These are phyloP conservation scores for Kodamaea alishanica DNA, from an alignment of 1,139 yeast genomes.

Conservation along the genomic window DNA sequence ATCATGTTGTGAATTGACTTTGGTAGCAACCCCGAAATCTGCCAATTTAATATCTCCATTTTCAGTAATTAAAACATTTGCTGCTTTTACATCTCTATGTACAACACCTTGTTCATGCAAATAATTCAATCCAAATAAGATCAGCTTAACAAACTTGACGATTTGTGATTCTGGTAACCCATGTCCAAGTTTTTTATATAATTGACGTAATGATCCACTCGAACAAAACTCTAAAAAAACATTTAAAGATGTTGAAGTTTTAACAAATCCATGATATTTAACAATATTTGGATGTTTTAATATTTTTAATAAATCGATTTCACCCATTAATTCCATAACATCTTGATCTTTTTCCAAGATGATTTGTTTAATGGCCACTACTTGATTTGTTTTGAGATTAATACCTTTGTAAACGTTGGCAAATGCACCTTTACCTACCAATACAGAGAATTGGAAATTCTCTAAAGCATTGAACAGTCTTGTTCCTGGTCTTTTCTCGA, in stretches of 20 bases:
- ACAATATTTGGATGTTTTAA: constrained; percentile 84
- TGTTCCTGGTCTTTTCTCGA: constrained; percentile 40
- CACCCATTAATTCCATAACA: constrained; percentile 63
- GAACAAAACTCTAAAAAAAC: constrained; percentile 76
- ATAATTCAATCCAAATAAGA: constrained; percentile 67
- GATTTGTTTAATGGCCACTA: constrained; percentile 85
- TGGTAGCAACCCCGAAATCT: constrained; percentile 77
- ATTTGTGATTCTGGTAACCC: constrained; percentile 62
- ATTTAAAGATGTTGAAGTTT: constrained; percentile 61
- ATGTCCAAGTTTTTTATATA: constrained; percentile 53
- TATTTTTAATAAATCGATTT: constrained; percentile 77
- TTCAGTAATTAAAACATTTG: constrained; percentile 63
- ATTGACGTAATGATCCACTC: constrained; percentile 76
- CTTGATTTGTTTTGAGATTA: constrained; percentile 60
- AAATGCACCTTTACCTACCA: constrained; percentile 76
- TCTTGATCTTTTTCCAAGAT: constrained; percentile 48
- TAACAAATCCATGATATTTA: constrained; percentile 83
- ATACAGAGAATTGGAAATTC: constrained; percentile 55
- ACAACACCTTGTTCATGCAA: constrained; percentile 71
- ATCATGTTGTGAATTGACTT: constrained; percentile 39
- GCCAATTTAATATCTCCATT: constrained; percentile 65
- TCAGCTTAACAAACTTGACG: constrained; percentile 61
- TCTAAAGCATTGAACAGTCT: constrained; percentile 44
- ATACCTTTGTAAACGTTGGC: constrained; percentile 71
- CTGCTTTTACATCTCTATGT: constrained; percentile 78